Base-by-base conservation (phyloP, 2,329 filamentous ascomycete species). In the Myriosclerotinia duriaeana region DNA sequence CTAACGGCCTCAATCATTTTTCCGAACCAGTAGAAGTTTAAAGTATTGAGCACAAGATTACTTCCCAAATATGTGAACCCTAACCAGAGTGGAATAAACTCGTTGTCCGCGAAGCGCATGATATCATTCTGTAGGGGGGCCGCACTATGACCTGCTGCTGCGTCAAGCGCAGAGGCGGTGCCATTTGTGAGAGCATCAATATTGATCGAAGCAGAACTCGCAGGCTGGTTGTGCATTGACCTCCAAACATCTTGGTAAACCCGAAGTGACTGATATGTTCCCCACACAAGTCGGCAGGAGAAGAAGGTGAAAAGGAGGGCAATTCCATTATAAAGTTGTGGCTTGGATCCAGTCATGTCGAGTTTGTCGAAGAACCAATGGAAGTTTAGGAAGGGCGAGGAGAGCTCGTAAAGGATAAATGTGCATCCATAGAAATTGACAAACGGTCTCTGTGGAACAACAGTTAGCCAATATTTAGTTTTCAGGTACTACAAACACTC, bases 321-420 rank as follows among this genome's bases (percentile, higher is more conserved):
- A 69, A 93, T 82, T 72, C 91, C 91, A 74, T 95, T 95, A 78
- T 91, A 87, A 38, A 93, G 83, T 79, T 95, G 92, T 34, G 86
- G 78, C 64, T 81, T 83, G 26, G 88, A 87, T 46, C 92, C 92
- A 0, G 92, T 95, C 83, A 92, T 87, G 74, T 87, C 84, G 67
- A 94, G 81, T 80, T 96, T 96, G 79, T 96, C 92, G 79, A 90
- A 91, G 81, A 95, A 95, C 92, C 92, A 96, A 81, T 96, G 92
- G 76, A 94, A 85, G 76, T 96, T 96, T 67, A 95, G 83, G 78
- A 95, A 93, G 9, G 91, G 91, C 5, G 89, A 90, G 36, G 90
- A 93, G 50, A 96, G 85, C 78, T 96, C 92, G 85, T 93, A 96
- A 67, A 95, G 87, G 74, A 96, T 91, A 78, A 96, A 96, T 68